Base-by-base conservation (phyloP, 371 early-diverging fungal genomes). In the Circinella umbellata region DNA sequence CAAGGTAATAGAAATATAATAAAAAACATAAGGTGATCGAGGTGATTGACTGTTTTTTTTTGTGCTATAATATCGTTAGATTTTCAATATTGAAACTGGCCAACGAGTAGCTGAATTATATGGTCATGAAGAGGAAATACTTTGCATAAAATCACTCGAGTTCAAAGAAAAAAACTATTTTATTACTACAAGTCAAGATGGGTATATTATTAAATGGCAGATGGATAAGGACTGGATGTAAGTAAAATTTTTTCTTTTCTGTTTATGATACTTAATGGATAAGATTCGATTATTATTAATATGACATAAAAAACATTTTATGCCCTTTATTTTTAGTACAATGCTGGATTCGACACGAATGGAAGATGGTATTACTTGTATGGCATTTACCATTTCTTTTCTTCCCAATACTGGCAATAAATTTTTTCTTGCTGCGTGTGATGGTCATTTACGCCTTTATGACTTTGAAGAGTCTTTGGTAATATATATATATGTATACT, bases 311-410 rank as follows among this genome's bases (percentile, higher is more conserved):
- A 27, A 27, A 27, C 27, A 27, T 27, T 27, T 27, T 27, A 1
- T 27, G 27, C 27, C 27, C 27, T 27, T 27, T 27, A 27, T 27
- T 0, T 46, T 20, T 70, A 86, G 86, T 15, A 87, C 88, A 37
- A 74, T 92, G 20, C 37, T 88, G 34, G 81, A 82, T 9, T 76
- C 85, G 46, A 89, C 77, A 5, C 81, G 81, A 60, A 90, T 97
- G 87, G 80, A 79, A 36, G 96, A 97, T 61, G 92, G 92, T 14
- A 81, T 91, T 14, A 95, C 96, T 0, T 96, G 95, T 79, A 97
- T 97, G 96, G 96, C 95, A 7, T 97, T 97, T 80, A 94, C 92
- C 0, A 91, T 95, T 4, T 92, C 95, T 1, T 96, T 96, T 79
- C 79, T 96, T n/a, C 97, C 97, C 3, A 88, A 94, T 69, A 92